Evolutionary conservation across 805 yeast genomes (phyloP).

Genomic region (Tetrapisispora taiwanensis): DNA sequence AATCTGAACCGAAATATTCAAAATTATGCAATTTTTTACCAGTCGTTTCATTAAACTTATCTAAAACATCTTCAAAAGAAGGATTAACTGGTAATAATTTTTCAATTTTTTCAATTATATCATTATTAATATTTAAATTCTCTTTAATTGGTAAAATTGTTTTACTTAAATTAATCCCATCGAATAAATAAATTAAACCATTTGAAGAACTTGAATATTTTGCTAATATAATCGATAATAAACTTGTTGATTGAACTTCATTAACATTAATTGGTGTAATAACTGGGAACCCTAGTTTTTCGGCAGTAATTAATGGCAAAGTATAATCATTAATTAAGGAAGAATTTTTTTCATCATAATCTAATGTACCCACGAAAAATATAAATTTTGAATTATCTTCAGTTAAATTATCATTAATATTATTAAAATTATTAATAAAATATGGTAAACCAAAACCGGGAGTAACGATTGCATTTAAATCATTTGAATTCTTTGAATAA

Average conservation of each 20-base stretch:
- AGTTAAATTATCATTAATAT: constrained; percentile 19
- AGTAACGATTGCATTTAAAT: constrained; percentile 37
- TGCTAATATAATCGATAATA: constrained; percentile 56
- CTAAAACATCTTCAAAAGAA: constrained; percentile 20
- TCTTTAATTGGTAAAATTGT: constrained; percentile 14
- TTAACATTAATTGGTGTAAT: constrained; percentile 51
- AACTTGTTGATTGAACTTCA: constrained; percentile 60
- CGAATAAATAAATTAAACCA: constrained; percentile 63
- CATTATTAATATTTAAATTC: constrained; percentile 5
- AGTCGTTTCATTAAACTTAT: constrained; percentile 21
- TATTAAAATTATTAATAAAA: constrained; percentile 51
- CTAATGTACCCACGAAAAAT: constrained; percentile 68
- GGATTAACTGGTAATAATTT: constrained; percentile 9
- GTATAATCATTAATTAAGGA: constrained; percentile 55
- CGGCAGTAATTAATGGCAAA: constrained; percentile 51
- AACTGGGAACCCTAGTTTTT: constrained; percentile 54
- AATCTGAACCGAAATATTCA: constrained; percentile 49
- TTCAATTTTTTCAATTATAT: constrained; percentile 7
- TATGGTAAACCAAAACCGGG: constrained; percentile 59
- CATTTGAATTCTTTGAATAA: constrained; percentile 32
- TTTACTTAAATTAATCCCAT: constrained; percentile 48
- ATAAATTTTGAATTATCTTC: constrained; percentile 41
- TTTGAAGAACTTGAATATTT: constrained; percentile 20
- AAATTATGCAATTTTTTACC: constrained; percentile 21
- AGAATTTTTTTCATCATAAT: constrained; percentile 46